A percentile compares a stretch with the other conserved stretches of the same genome.
These are phyloP conservation scores for Claviceps purpurea DNA, from an alignment of 2,329 filamentous ascomycete genomes.

Conservation along the genomic window DNA sequence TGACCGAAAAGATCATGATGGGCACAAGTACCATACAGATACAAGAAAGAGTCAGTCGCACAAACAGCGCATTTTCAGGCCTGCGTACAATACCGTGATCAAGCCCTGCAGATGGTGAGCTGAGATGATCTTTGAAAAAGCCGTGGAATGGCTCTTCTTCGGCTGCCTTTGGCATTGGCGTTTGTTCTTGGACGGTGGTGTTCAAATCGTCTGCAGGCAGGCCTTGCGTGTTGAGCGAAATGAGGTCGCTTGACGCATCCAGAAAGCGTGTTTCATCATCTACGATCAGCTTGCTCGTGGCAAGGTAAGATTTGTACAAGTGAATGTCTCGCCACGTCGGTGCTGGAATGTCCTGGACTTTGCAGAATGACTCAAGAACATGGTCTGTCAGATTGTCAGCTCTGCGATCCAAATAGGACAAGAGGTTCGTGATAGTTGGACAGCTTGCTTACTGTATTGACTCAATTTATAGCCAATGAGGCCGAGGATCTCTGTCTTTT, in stretches of 20 bases:
- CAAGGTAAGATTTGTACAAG: conserved; percentile 40
- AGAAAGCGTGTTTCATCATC: conserved; percentile 49
- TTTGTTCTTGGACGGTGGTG: conserved; percentile 10
- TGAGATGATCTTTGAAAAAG: conserved; percentile 4
- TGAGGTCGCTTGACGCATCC: conserved; percentile 38
- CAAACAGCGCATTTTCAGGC: neutral
- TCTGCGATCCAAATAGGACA: neutral
- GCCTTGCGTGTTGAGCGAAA: conserved; percentile 20
- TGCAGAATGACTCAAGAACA: conserved; percentile 44
- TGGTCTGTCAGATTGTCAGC: conserved; percentile 30
- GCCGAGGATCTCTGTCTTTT: conserved; percentile 45
- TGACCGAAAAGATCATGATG: conserved; percentile 42
- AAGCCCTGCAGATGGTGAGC: neutral
- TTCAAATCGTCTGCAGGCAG: conserved; percentile 4
- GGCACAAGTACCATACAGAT: conserved; percentile 35
- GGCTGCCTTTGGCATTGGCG: conserved; percentile 11
- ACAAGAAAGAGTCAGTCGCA: conserved; percentile 5
- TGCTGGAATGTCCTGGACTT: conserved; percentile 33
- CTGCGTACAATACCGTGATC: neutral
- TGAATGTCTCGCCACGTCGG: conserved; percentile 35
- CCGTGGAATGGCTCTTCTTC: conserved; percentile 3
- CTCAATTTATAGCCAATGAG: conserved; percentile 52
- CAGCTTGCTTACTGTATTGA: conserved; percentile 46
- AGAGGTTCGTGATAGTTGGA: neutral
- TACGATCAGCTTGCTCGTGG: conserved; percentile 39